Evolutionary conservation across 768 basidiomycete species (phyloP), one percentile per base, ranked within the genome.

Genomic region (Tulasnella sp.): DNA sequence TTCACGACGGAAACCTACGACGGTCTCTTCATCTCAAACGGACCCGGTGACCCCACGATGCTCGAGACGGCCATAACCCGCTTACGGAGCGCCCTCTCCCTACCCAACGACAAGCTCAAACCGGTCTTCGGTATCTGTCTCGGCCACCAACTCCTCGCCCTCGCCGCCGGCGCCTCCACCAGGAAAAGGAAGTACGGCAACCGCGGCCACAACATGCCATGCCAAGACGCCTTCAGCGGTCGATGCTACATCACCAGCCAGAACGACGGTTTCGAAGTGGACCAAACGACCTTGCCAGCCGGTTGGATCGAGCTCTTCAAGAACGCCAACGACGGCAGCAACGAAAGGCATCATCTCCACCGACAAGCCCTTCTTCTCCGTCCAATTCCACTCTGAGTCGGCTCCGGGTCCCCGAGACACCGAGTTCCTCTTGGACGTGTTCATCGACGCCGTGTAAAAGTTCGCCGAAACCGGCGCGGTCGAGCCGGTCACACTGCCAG

Each of bases 181-280:
- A 95, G 95, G 50, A 99, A 99, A 87, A 99, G 99, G 96, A 98
- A 98, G 88, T 99, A 99, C 86, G 98, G 98, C 58, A 99, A 99
- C 85, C 95, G 98, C 82, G 98, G 98, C 5, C 96, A 98, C 85
- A 99, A 99, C 86, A 96, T 99, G 84, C 98, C 98, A 3, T 99
- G 97, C 86, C 99, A 95, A 24, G 95, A 96, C 85, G 90, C 93
- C 60, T 89, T 97, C 78, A 96, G 95, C 75, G 98, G 97, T 44
- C 90, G 98, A 78, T 99, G 98, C 88, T 99, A 99, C 86, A 99
- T 99, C 88, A 99, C 98, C 54, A 96, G 94, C 84, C 98, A 99
- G 87, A 99, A 99, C 85, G 98, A 99, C 87, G 98, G 98, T 82
- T 99, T 92, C 88, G 93, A 99, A 85, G 98, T 99, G 82, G 93